Conservation (phyloP, 139 green algal species). For the Nannochloris sp. region DNA sequence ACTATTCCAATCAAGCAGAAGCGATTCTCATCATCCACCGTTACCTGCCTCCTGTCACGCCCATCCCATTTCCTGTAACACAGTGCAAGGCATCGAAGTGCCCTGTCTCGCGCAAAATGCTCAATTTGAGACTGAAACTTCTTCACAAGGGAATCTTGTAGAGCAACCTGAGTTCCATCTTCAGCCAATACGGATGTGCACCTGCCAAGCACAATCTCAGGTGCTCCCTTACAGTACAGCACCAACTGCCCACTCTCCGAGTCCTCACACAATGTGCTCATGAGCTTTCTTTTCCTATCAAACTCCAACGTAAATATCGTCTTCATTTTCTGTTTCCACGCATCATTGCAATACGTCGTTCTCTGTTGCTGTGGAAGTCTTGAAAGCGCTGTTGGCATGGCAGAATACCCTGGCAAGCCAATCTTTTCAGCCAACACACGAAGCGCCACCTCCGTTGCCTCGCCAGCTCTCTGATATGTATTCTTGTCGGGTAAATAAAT, state of each 20-base stretch:
- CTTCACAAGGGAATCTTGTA: constrained; percentile 22
- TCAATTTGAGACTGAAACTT: constrained; percentile 14
- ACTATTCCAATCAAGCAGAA: constrained; percentile 71
- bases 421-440: constrained; percentile 85
- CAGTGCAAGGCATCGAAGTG: constrained; percentile 75
- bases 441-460: constrained; percentile 81
- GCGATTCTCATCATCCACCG: constrained; percentile 36
- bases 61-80: constrained; percentile 42
- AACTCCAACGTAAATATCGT: constrained; percentile 75
- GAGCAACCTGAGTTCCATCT: constrained; percentile 23
- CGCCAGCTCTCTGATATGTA: constrained; percentile 59
- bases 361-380: constrained; percentile 39
- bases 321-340: constrained; percentile 53
- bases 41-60: constrained; percentile 14
- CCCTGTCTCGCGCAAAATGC: constrained; percentile 39
- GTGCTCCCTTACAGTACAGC: constrained; percentile 71
- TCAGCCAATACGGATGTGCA: constrained; percentile 52
- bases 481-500: constrained; percentile 31
- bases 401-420: constrained; percentile 48
- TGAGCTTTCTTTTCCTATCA: constrained; percentile 77
- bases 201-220: constrained; percentile 70
- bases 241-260: not conserved
- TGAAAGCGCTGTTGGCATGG: constrained; percentile 41
- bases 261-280: constrained; percentile 63
- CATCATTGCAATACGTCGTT: constrained; percentile 54